Evolutionary conservation across 805 yeast species (phyloP), one percentile per base, ranked within the genome.

Genomic region (Candida montana): DNA sequence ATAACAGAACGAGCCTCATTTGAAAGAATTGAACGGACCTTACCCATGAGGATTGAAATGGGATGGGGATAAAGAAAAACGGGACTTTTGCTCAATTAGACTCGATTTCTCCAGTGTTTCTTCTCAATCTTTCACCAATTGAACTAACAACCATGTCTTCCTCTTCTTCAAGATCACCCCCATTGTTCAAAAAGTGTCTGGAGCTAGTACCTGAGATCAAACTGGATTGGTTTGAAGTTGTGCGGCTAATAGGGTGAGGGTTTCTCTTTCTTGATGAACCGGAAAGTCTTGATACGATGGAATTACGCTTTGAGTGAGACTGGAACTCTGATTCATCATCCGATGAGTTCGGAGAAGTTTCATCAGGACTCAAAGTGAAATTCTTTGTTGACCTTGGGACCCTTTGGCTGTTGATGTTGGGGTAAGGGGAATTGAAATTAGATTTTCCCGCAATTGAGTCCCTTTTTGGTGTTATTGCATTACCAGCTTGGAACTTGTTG

Each of bases 371-470:
- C 17, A 54, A 27, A 12, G 49, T 44, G 42, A 53, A 53, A 32
- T 52, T 49, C 29, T 47, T 48, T 10, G 50, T 36, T 7, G 46
- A 41, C 30, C 44, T 18, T 7, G 44, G 55, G 31, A 32, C 33
- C 39, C 33, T 44, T 29, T 30, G 49, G 48, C 29, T 47, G 52
- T 31, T 39, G 50, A 45, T 50, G 16, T 42, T 15, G 17, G 17
- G 57, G 27, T 66, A 61, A 35, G 66, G 68, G 43, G 69, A 68
- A 6, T 53, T 48, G 49, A 70, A 61, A 21, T 65, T 7, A 37
- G 34, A 31, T 42, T 46, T 31, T 42, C 28, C 33, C 45, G n/a
- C 36, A 5, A 29, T 37, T 7, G 52, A 18, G 44, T 39, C 24
- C 38, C 58, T 47, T 23, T 54, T 56, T 17, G 60, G 59, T 2